Evolutionary conservation across 805 yeast genomes (phyloP), one percentile per base, ranked within the genome.

Genomic region (Lipomyces spencermartinsiae): DNA sequence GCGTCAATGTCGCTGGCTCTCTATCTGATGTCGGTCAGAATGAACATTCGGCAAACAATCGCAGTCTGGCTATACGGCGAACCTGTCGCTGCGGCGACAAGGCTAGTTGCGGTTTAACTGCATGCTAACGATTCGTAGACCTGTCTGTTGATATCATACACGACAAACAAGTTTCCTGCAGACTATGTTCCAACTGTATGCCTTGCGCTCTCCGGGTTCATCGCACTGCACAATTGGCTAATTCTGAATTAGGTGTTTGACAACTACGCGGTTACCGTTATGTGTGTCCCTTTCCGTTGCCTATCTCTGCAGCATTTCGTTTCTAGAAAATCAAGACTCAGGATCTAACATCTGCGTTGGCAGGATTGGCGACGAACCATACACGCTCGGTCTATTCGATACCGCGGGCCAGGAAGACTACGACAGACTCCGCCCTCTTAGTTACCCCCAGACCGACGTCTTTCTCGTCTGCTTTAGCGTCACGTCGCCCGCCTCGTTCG

Each of bases 381-480:
- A 92, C 79, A 95, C 98, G 19, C 86, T 94, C 76, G 98, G 98
- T n/a, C 83, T 94, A 70, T 94, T 95, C 77, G 99, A 94, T 83
- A 94, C 99, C 46, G 99, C 99, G 35, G 99, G 99, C 62, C 99
- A 94, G 84, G 99, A 94, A 86, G 99, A 94, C 84, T 94, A 95
- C 80, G 99, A 94, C 83, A 87, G 99, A 78, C 84, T 94, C 78
- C 91, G 99, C 82, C 99, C 99, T 8, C 86, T 95, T 75, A 90
- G 97, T 66, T 94, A 94, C 80, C 98, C 99, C 19, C 95, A 97
- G 64, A 95, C 99, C 4, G 99, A 94, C 80, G 97, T 94, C 58
- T 94, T 94, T 78, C 84, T 94, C 74, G 97, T 94, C 67, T 95
- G 99, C 81, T 94, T 95, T 81, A 90, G 97, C 49, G 97, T 95